phyloP scores from a whole-genome alignment of 495 filamentous ascomycete genomes.

The Penicillium antarcticum region DNA sequence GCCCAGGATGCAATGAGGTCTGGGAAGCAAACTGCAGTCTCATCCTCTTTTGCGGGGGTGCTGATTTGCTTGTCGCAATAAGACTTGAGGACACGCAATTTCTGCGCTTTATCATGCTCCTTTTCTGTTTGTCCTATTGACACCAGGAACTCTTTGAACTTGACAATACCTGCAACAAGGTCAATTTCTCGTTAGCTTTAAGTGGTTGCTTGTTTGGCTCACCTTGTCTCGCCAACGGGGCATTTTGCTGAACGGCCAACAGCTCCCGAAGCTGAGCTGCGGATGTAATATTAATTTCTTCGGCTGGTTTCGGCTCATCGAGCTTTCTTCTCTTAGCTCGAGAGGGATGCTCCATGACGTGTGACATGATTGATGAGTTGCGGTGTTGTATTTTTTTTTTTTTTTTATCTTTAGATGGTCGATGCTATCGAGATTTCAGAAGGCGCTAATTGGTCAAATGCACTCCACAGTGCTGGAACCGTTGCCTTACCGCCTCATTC shows the following conservation, averaged over 20 bases:
- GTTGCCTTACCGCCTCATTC: background rate
- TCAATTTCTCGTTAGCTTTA: background rate
- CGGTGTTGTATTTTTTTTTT: conserved; percentile 20
- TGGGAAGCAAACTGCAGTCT: conserved; percentile 58
- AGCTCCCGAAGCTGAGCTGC: conserved; percentile 58
- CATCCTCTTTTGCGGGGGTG: conserved; percentile 48
- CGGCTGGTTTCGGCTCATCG: conserved; percentile 19
- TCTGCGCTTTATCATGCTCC: conserved; percentile 44
- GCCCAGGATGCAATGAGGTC: conserved; percentile 79
- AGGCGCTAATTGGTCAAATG: conserved; percentile 16
- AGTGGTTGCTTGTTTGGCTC: conserved; percentile 15
- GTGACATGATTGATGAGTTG: conserved; percentile 18
- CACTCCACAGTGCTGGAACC: conserved; percentile 6
- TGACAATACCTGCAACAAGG: conserved; percentile 56
- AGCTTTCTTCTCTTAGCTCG: conserved; percentile 44
- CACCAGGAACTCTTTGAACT: conserved; percentile 73
- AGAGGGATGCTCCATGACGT: conserved; percentile 25
- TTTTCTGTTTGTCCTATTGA: conserved; percentile 54
- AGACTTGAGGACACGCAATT: conserved; percentile 61
- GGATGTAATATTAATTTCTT: conserved; percentile 51
- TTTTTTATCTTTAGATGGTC: conserved; percentile 18
- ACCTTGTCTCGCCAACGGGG: conserved; percentile 61
- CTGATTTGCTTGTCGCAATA: conserved; percentile 69
- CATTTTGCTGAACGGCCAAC: conserved; percentile 66
- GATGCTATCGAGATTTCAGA: conserved; percentile 25